Percentiles rank a stretch among this genome's conserved stretches.
These are phyloP conservation scores for Orbilia brochopaga DNA, from an alignment of 2,329 filamentous ascomycete species.

Conservation along the genomic window DNA sequence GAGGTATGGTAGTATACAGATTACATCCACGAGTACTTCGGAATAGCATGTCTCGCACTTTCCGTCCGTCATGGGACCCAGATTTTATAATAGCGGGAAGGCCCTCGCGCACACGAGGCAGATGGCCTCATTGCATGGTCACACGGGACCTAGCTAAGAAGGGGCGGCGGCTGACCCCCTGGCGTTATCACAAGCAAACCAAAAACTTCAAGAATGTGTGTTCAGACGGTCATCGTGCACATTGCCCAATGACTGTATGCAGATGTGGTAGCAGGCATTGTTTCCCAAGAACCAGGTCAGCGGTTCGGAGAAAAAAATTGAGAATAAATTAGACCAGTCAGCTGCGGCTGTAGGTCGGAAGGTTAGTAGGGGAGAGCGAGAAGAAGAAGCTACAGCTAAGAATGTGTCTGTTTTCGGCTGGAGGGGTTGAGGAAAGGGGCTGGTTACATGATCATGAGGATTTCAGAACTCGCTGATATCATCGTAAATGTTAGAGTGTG, in stretches of 20 bases:
- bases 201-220: constrained; percentile 8
- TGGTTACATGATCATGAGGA: not conserved
- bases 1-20: too few species aligned
- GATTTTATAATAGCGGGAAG: too few species aligned
- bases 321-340: constrained; percentile 20
- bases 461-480: not conserved
- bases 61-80: too few species aligned
- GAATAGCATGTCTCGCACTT: too few species aligned
- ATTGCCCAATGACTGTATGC: constrained; percentile 5
- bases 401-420: not conserved
- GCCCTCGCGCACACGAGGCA: not conserved
- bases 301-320: constrained; percentile 41
- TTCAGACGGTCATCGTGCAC: constrained; percentile 1
- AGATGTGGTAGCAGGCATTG: not conserved
- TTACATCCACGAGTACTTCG: too few species aligned
- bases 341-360: not conserved
- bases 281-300: constrained; percentile 36
- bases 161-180: not conserved
- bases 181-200: constrained; percentile 44
- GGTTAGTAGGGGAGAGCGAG: not conserved
- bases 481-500: not conserved
- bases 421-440: not conserved
- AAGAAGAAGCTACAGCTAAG: not conserved
- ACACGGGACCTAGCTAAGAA: not conserved
- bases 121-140: not conserved